Conservation (phyloP, 176 grass and related monocot species). For the Poa annua region DNA sequence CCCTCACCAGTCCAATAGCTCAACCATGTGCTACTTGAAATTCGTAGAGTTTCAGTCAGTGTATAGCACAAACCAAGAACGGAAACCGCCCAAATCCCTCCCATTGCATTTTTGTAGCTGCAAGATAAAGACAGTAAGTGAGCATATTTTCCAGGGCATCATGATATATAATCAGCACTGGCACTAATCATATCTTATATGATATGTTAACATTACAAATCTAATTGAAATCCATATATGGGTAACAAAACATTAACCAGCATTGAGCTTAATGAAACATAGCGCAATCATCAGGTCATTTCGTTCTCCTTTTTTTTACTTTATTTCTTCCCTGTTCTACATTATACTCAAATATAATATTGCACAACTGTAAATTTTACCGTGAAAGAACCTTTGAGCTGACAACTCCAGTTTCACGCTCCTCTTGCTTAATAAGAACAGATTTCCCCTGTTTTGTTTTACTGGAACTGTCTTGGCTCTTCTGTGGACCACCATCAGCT, state of each 20-base stretch:
- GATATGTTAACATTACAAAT: slow-evolving; percentile 11
- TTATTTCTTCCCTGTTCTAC: not conserved
- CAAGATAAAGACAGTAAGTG: slow-evolving; percentile 38
- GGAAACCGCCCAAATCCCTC: slow-evolving; percentile 84
- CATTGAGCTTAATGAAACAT: not conserved
- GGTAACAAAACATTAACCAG: slow-evolving; percentile 16
- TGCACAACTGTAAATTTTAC: slow-evolving; percentile 47
- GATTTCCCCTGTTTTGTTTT: slow-evolving; percentile 87
- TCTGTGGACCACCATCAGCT: slow-evolving; percentile 49
- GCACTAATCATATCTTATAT: slow-evolving; percentile 5
- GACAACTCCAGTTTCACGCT: slow-evolving; percentile 97
- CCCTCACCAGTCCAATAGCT: slow-evolving; percentile 97
- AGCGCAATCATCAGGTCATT: not conserved
- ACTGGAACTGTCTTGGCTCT: slow-evolving; percentile 51
- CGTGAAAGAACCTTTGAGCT: slow-evolving; percentile 88
- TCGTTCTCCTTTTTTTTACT: not conserved
- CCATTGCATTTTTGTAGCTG: slow-evolving; percentile 97
- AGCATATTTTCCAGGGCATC: slow-evolving; percentile 44
- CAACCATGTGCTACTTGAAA: slow-evolving; percentile 98
- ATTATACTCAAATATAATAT: slow-evolving; percentile 8
- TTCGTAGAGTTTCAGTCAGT: slow-evolving; percentile 82
- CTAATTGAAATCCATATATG: slow-evolving; percentile 30
- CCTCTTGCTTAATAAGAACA: slow-evolving; percentile 96
- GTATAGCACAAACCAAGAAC: slow-evolving; percentile 79
- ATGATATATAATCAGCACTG: slow-evolving; percentile 29